A percentile compares a stretch with the other conserved stretches of the same genome.
Conservation (phyloP, 371 early-diverging fungal genomes). For the Mucor mucedo region DNA sequence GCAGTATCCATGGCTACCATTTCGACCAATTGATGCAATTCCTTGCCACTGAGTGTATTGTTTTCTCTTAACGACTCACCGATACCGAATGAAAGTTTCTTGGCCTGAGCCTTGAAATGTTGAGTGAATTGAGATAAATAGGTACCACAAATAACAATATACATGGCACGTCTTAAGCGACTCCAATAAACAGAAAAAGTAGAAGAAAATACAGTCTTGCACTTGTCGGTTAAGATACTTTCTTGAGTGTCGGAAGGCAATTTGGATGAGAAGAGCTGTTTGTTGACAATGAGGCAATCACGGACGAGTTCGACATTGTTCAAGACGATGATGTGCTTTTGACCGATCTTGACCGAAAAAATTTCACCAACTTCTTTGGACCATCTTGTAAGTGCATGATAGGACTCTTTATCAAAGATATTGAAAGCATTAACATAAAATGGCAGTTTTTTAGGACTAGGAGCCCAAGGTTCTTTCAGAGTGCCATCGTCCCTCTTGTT, state of each 20-base stretch:
- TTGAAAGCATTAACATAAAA: slow-evolving; percentile 35
- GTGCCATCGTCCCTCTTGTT: slow-evolving; percentile 45
- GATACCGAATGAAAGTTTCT: slow-evolving; percentile 27
- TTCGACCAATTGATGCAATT: slow-evolving; percentile 37
- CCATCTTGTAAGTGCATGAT: slow-evolving; percentile 42
- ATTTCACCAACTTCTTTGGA: slow-evolving; percentile 29
- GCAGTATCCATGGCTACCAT: slow-evolving; percentile 40
- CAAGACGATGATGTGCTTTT: slow-evolving; percentile 41
- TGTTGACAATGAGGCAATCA: slow-evolving; percentile 36
- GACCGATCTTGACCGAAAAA: slow-evolving; percentile 40
- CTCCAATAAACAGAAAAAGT: slow-evolving; percentile 42
- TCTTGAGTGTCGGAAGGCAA: slow-evolving; percentile 34
- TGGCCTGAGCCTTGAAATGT: slow-evolving; percentile 23
- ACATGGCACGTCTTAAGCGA: slow-evolving; percentile 40
- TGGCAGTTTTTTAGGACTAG: slow-evolving; percentile 32
- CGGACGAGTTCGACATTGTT: slow-evolving; percentile 37
- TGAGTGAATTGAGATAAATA: slow-evolving; percentile 13
- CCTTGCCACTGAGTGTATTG: slow-evolving; percentile 25
- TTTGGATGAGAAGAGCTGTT: slow-evolving; percentile 43
- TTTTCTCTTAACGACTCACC: neutral
- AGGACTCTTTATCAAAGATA: slow-evolving; percentile 19
- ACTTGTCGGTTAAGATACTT: slow-evolving; percentile 37
- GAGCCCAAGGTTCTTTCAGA: slow-evolving; percentile 41
- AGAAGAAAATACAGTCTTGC: slow-evolving; percentile 43
- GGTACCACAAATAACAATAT: slow-evolving; percentile 22